Evolutionary conservation across 2,329 filamentous ascomycete genomes (phyloP), one percentile per base, ranked within the genome.

Genomic region (Colletotrichum musicola): DNA sequence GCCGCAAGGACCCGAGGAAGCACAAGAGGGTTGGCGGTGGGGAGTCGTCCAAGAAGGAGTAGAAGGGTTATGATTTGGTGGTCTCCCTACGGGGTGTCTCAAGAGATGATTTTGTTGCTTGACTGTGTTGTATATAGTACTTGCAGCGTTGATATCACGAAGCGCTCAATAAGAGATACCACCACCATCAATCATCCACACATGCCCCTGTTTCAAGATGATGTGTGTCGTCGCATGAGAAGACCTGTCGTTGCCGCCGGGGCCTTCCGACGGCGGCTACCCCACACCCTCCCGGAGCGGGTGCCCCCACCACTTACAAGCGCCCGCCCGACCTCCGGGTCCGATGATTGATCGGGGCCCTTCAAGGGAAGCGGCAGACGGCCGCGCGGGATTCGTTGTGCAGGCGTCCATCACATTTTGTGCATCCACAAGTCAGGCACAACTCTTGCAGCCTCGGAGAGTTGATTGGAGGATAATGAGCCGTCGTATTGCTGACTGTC

Each of bases 1-100:
- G 89, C 74, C 85, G 90, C 68, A 94, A 93, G 80, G 92, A 94
- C 79, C 90, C 90, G 75, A 86, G 92, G 74, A 94, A 94, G 83
- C 90, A 89, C 77, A 91, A 90, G 77, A 84, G 91, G 59, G 76
- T 88, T 47, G 88, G 87, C 12, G 82, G 81, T 2, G 76, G 75
- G 5, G 79, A 76, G 64, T 75, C 75, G 25, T 76, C 75, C 70
- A 81, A 78, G 75, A 80, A 77, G 70, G 76, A 79, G 40, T 77
- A 35, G 58, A 61, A 18, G 6, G 22, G 46, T 6, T 22, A 3
- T 49, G 16, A 6, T 12, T 6, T 12, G 1, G 22, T 54, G 51
- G 58, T 35, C 30, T 22, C 25, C 22, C 47, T 18, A 13, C 2
- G 13, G 50, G 1, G 4, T 12, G 16, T 10, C 14, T 4, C 16